Evolutionary conservation across 2,329 filamentous ascomycete genomes (phyloP).

Genomic region (Madurella fahalii): DNA sequence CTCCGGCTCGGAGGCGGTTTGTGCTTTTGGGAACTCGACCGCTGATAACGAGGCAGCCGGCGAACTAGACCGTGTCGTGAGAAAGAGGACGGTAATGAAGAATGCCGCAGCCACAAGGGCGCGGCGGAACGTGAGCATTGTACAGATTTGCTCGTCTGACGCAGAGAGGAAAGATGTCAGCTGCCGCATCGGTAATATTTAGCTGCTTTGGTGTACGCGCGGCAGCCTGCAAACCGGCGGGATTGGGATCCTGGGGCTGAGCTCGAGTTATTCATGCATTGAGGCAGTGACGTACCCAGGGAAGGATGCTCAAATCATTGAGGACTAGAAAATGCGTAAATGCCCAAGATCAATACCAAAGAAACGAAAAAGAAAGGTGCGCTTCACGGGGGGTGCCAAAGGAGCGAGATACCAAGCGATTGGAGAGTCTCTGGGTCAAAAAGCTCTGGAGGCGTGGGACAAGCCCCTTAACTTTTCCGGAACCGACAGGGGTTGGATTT

Average conservation of each 20-base stretch:
- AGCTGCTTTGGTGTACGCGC: background rate
- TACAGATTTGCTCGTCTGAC: constrained; percentile 21
- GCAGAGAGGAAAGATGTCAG: constrained; percentile 1
- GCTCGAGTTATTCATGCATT: background rate
- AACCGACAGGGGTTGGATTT: background rate
- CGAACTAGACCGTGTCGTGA: constrained; percentile 56
- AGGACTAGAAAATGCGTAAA: background rate
- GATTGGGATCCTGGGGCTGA: background rate
- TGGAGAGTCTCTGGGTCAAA: background rate
- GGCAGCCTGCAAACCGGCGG: background rate
- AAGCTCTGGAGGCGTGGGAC: background rate
- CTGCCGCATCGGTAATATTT: background rate
- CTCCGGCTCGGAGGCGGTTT: constrained; percentile 21
- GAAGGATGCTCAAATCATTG: background rate
- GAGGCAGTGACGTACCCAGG: background rate
- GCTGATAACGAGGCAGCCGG: constrained; percentile 32
- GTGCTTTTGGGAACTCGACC: constrained; percentile 27
- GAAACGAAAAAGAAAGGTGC: background rate
- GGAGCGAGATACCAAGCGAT: background rate
- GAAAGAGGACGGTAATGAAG: constrained; percentile 64
- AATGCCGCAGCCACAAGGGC: constrained; percentile 68
- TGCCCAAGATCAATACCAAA: background rate
- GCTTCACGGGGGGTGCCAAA: background rate
- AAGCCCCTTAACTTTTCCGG: constrained; percentile 3
- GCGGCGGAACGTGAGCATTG: constrained; percentile 76